Evolutionary conservation across 371 early-diverging fungal genomes (phyloP), one percentile per base, ranked within the genome.

Genomic region (Globomyces sp.): DNA sequence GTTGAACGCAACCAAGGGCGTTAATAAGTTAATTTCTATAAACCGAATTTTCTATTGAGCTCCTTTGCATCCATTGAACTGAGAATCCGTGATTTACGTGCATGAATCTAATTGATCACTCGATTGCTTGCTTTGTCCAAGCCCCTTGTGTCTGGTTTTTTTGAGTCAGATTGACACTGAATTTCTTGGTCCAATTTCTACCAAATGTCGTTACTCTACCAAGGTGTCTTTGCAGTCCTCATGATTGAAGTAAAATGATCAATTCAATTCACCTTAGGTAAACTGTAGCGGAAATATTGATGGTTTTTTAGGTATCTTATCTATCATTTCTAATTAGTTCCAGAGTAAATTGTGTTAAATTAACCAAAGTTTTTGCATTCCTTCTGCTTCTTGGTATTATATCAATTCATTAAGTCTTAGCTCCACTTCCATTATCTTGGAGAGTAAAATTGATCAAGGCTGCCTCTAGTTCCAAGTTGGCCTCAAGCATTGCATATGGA

Each of bases 171-270:
- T 47, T 47, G 6, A 47, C 11, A 8, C 8, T 0, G 47, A 47
- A 6, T 47, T 11, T 8, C 47, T 47, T 47, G 47, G 55, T 36
- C 39, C 36, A 24, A 24, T 24, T 24, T 55, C 55, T 55, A 5
- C 10, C 10, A 55, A 60, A 72, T 72, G 73, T 69, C 73, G 2
- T 47, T 72, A 2, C 67, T 63, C 9, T 66, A 69, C 60, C 73
- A 69, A 51, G 37, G 65, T 45, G 70, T 67, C 50, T 69, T 72
- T 40, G 9, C 41, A 2, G 58, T 72, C 43, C 62, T 72, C 3
- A 50, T 67, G 0, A 40, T 53, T 10, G 69, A 72, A 65, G 67
- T 72, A 55, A 4, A 24, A 24, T 24, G 24, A 24, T 24, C 24
- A 24, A 24, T 24, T 24, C 24, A 24, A 24, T 24, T 24, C 24